A percentile compares a stretch with the other conserved stretches of the same genome.
phyloP scores from a whole-genome alignment of 371 early-diverging fungal species.

The Mortierella sp. region DNA sequence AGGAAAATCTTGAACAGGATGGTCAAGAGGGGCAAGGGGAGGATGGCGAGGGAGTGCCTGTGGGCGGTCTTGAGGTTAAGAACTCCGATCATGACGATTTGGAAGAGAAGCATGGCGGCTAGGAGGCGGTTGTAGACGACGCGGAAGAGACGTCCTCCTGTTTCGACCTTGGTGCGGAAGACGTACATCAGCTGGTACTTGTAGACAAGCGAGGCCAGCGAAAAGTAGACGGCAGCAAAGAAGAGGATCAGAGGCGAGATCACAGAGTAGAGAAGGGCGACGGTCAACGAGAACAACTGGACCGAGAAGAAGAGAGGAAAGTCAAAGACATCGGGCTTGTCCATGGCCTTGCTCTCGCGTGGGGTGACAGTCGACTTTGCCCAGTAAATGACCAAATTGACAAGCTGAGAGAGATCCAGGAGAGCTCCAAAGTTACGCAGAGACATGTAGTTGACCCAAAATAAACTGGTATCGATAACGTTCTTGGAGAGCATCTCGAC shows the following conservation, averaged over 20 bases:
- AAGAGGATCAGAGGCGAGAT: constrained; percentile 85
- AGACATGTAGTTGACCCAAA: constrained; percentile 83
- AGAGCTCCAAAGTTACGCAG: constrained; percentile 74
- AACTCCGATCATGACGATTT: constrained; percentile 76
- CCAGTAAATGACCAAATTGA: constrained; percentile 66
- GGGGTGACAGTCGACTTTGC: constrained; percentile 69
- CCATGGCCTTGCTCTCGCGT: constrained; percentile 65
- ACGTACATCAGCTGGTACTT: constrained; percentile 84
- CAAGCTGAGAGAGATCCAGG: constrained; percentile 78
- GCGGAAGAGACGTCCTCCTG: constrained; percentile 84
- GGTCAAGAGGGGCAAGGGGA: constrained; percentile 76
- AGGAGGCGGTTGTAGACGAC: constrained; percentile 81
- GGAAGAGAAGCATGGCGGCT: constrained; percentile 74
- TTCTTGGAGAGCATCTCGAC: constrained; percentile 56
- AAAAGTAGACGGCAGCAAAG: constrained; percentile 80
- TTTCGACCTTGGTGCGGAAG: constrained; percentile 74
- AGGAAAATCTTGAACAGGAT: constrained; percentile 69
- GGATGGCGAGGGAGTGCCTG: constrained; percentile 62
- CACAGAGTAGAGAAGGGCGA: constrained; percentile 81
- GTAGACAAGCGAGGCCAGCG: constrained; percentile 77
- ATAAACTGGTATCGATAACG: constrained; percentile 63
- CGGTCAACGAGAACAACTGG: constrained; percentile 81
- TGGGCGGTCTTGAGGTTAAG: constrained; percentile 63
- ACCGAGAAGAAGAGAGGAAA: constrained; percentile 78
- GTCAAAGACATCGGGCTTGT: constrained; percentile 78